Evolutionary conservation across 495 filamentous ascomycete genomes (phyloP), one percentile per base, ranked within the genome.

Genomic region (Penicillium angulare): DNA sequence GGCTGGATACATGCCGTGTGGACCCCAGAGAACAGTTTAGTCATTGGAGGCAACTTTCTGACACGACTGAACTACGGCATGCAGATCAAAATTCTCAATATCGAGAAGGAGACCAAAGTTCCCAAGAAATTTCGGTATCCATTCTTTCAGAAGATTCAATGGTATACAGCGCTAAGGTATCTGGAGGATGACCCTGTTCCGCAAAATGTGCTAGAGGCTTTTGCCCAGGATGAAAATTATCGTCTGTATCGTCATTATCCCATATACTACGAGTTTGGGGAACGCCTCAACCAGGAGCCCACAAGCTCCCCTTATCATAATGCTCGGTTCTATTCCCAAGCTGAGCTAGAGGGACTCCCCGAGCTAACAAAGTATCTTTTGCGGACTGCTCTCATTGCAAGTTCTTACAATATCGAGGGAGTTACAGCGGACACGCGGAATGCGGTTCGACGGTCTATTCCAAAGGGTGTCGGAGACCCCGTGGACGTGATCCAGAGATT

Each of bases 1-100:
- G 86, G 86, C 9, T 90, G 86, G 86, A 90, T 90, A 45, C 86
- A 90, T 60, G 86, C 86, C 12, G 86, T 90, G 6, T 89, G 87
- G 84, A 90, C 86, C 13, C 86, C 86, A 2, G 79, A 85, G 52
- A 83, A 88, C 59, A 89, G 85, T 56, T 61, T 90, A 38, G 86
- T 90, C 15, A 88, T 90, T 48, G 86, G 86, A 18, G 86, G 86
- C 20, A 90, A 90, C 62, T 89, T 89, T 53, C 69, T 90, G 24
- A 89, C 87, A 1, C 68, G 82, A 26, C 67, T 87, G 54, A 84
- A 87, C 43, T 89, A 85, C 57, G 74, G 75, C 17, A 89, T 86
- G 76, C 86, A 90, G 64, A 81, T 90, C 60, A 78, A 80, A 42
- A 73, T 90, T 7, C 76, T 82, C 23, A 83, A 86, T 44, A 83